Percentiles rank a stretch among this genome's conserved stretches.
Evolutionary conservation across 768 basidiomycete species (phyloP).

Genomic region (Pleurotus cornucopiae): DNA sequence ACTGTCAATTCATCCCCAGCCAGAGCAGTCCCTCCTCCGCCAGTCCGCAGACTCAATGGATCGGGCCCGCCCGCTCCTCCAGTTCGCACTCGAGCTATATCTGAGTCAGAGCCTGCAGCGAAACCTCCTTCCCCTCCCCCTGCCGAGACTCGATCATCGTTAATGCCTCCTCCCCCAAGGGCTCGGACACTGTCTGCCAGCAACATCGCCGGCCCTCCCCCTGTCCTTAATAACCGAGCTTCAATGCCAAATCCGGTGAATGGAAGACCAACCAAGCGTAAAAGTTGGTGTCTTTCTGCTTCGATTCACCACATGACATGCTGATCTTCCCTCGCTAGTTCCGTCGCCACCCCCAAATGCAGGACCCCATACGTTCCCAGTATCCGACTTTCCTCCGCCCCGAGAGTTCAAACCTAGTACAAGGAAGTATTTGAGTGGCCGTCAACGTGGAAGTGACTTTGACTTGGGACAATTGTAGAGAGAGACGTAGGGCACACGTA

Average conservation of each 20-base stretch:
- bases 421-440: slow-evolving; percentile 63
- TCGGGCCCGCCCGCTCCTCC: slow-evolving; percentile 24
- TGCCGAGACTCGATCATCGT: slow-evolving; percentile 21
- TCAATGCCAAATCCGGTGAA: background rate
- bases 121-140: slow-evolving; percentile 25
- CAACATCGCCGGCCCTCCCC: slow-evolving; percentile 9
- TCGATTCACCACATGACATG: slow-evolving; percentile 10
- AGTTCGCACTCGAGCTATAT: slow-evolving; percentile 37
- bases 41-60: slow-evolving; percentile 20
- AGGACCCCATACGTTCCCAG: slow-evolving; percentile 70
- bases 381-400: slow-evolving; percentile 76
- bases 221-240: slow-evolving; percentile 12
- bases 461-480: slow-evolving; percentile 40
- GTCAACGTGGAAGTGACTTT: slow-evolving; percentile 68
- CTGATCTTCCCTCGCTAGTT: slow-evolving; percentile 23
- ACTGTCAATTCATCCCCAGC: slow-evolving; percentile 23
- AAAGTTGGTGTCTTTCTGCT: slow-evolving; percentile 34
- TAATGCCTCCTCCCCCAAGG: slow-evolving; percentile 19
- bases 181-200: slow-evolving; percentile 17
- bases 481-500: background rate
- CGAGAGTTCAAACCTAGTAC: slow-evolving; percentile 48
- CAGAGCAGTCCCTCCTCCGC: slow-evolving; percentile 39
- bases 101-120: slow-evolving; percentile 34
- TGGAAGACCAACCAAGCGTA: slow-evolving; percentile 33
- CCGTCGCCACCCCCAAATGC: slow-evolving; percentile 54